Base-by-base conservation (phyloP, 2,329 filamentous ascomycete genomes). In the Penicillium sp. region DNA sequence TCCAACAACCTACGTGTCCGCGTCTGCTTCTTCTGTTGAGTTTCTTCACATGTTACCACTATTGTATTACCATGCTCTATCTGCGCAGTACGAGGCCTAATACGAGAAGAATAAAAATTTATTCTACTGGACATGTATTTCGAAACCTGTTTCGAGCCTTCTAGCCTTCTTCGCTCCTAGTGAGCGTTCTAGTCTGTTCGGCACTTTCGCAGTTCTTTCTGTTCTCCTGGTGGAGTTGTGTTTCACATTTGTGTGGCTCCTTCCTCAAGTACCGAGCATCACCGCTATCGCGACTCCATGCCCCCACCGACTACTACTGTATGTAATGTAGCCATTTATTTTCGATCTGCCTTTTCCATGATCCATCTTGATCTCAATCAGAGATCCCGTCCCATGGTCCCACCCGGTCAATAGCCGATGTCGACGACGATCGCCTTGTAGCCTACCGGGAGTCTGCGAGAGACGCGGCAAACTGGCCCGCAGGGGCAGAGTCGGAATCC, bases 21-120 rank as follows among this genome's bases (percentile, higher is more conserved):
- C 50, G 54, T 44, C 35, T 51, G 49, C 14, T 37, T 54, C 22
- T 31, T 50, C 16, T 14, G 36, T 49, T 13, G 39, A 37, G 39
- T 50, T 50, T 50, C 24, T 41, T 31, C 31, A 40, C 18, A 27
- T 31, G 35, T 36, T 47, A 36, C 52, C 19, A 53, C 24, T 41
- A 53, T 41, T 53, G 22, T 55, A 46, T 43, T 33, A 53, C 14
- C 39, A 53, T 53, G 36, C 50, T 31, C 6, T 37, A 53, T 41
- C 36, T 41, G 41, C 18, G 43, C 43, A 27, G 24, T 46, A 31
- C 43, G n/a, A 55, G 31, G 24, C 44, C 46, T 55, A 50, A 55
- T 50, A 27, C n/a, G 37, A 43, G 40, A 24, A 49, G 31, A 35
- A 13, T 19, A 24, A 24, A 43, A 49, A 35, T 31, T 31, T 31